These are phyloP conservation scores for Sutorius eximius DNA, from an alignment of 1,284 basidiomycete species.

Conservation along the genomic window DNA sequence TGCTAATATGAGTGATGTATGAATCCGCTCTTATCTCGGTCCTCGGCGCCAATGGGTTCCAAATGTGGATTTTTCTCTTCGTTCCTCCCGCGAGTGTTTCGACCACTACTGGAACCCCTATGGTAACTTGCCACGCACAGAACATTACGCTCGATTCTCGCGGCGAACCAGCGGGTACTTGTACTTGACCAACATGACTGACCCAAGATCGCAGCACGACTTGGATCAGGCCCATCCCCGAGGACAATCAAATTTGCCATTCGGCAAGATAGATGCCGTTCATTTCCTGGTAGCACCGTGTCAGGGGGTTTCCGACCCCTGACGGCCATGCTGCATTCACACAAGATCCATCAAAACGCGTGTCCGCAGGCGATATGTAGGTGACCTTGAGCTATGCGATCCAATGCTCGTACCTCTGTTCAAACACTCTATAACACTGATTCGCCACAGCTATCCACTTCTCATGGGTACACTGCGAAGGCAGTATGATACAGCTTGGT, in stretches of 20 bases:
- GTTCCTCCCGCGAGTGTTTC: constrained; percentile 29
- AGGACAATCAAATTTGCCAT: constrained; percentile 15
- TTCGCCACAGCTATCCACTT: constrained; percentile 7
- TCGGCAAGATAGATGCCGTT: constrained; percentile 27
- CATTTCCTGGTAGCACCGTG: constrained; percentile 25
- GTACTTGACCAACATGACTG: background rate
- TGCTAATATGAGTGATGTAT: constrained; percentile 8
- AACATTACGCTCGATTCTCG: background rate
- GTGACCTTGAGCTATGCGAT: constrained; percentile 1
- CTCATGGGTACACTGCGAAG: background rate
- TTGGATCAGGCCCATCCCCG: constrained; percentile 8
- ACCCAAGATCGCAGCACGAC: background rate
- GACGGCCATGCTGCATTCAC: constrained; percentile 28
- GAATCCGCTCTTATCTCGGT: constrained; percentile 25
- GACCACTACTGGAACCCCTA: background rate
- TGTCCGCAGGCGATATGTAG: constrained; percentile 17
- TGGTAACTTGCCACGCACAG: background rate
- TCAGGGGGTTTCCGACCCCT: constrained; percentile 25
- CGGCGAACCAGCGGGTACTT: background rate
- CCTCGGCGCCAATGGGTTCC: constrained; percentile 16
- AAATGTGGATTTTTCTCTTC: background rate
- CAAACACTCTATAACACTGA: background rate
- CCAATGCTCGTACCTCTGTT: background rate
- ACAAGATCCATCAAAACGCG: constrained; percentile 20
- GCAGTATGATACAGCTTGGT: background rate